Percentiles rank a stretch among this genome's conserved stretches.
Conservation (phyloP, 2,329 filamentous ascomycete genomes). For the Aspergillus glaucus region DNA sequence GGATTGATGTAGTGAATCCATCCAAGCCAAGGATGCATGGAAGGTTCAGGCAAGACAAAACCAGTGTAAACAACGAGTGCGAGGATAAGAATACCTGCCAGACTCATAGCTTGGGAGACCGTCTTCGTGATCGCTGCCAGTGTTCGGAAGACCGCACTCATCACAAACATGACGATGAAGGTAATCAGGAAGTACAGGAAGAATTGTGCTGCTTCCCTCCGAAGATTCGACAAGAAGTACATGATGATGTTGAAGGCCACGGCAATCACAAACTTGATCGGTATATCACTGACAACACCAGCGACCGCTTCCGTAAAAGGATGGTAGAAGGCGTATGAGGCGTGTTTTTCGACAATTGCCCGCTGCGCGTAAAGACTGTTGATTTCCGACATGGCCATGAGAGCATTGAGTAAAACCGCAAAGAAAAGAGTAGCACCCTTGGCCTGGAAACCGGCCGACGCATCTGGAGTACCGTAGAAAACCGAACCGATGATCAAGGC, state of each 20-base stretch:
- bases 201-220: conserved; percentile 66
- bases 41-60: conserved; percentile 34
- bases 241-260: conserved; percentile 71
- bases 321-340: conserved; percentile 25
- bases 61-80: conserved; percentile 44
- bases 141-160: conserved; percentile 79
- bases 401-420: conserved; percentile 77
- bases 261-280: conserved; percentile 67
- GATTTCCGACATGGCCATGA: conserved; percentile 43
- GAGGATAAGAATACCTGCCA: conserved; percentile 45
- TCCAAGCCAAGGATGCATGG: conserved; percentile 73
- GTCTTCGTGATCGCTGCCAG: conserved; percentile 70
- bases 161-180: conserved; percentile 65
- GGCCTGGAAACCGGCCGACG: conserved; percentile 64
- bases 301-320: conserved; percentile 14
- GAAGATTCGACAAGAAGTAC: conserved; percentile 80
- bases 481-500: conserved; percentile 70
- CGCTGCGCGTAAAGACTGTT: conserved; percentile 36
- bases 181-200: conserved; percentile 80
- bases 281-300: conserved; percentile 41
- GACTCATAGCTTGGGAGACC: conserved; percentile 50
- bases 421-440: conserved; percentile 78
- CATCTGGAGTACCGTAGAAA: conserved; percentile 65
- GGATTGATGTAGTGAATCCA: conserved; percentile 80
- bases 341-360: conserved; percentile 23